Evolutionary conservation across 768 basidiomycete genomes (phyloP).

Genomic region (Tricholoma saponaceum): DNA sequence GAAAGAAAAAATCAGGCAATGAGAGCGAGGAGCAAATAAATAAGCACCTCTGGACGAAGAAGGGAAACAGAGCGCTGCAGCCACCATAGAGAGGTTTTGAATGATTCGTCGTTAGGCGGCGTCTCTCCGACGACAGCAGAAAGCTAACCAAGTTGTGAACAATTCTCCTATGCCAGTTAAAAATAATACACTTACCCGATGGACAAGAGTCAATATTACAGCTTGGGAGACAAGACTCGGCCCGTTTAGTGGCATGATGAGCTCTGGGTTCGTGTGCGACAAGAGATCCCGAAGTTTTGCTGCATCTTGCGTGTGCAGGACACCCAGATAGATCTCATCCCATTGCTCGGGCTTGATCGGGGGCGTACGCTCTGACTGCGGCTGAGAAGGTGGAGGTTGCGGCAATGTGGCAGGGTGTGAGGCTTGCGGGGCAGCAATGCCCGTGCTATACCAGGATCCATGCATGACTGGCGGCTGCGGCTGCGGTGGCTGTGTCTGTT

Average conservation of each 20-base stretch:
- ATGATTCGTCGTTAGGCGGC: slow-evolving; percentile 72
- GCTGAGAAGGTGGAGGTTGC: slow-evolving; percentile 37
- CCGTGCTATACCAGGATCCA: slow-evolving; percentile 57
- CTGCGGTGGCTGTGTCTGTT: slow-evolving; percentile 27
- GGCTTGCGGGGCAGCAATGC: slow-evolving; percentile 77
- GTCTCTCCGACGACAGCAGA: slow-evolving; percentile 72
- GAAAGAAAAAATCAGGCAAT: slow-evolving; percentile 6
- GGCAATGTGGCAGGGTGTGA: slow-evolving; percentile 76
- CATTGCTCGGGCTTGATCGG: slow-evolving; percentile 69
- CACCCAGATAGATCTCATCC: slow-evolving; percentile 79
- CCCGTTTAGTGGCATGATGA: slow-evolving; percentile 75
- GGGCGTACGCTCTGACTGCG: slow-evolving; percentile 44
- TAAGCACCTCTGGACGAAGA: slow-evolving; percentile 66
- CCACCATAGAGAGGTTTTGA: slow-evolving; percentile 87
- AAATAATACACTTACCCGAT: slow-evolving; percentile 52
- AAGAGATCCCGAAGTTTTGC: slow-evolving; percentile 73
- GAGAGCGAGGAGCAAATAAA: not conserved
- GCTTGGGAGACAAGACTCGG: slow-evolving; percentile 74
- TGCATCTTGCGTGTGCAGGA: slow-evolving; percentile 71
- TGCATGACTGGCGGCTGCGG: slow-evolving; percentile 33
- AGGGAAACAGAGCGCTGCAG: slow-evolving; percentile 69
- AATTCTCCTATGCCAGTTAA: not conserved
- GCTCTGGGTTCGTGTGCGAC: slow-evolving; percentile 69
- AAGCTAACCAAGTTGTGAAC: slow-evolving; percentile 41
- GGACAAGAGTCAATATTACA: slow-evolving; percentile 78